phyloP scores from a whole-genome alignment of 495 filamentous ascomycete species.

The Podospora pseudopauciseta region DNA sequence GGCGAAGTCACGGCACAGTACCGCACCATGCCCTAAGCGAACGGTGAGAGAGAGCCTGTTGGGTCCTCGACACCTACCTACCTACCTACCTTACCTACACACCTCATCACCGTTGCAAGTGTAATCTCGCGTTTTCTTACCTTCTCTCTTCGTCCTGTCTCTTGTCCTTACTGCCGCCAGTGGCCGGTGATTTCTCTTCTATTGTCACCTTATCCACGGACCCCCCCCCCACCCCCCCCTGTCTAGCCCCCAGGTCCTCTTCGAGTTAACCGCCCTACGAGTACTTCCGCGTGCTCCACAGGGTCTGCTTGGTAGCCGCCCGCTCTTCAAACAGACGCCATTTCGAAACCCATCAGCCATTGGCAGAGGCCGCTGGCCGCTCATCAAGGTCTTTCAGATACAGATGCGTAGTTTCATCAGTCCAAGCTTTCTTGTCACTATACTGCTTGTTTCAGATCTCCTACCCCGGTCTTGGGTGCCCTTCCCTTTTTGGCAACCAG shows the following conservation, averaged over 20 bases:
- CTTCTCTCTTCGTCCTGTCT: conserved; percentile 5
- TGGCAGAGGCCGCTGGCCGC: conserved; percentile 40
- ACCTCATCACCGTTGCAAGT: conserved; percentile 2
- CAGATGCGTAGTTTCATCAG: conserved; percentile 47
- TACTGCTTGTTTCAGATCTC: conserved; percentile 46
- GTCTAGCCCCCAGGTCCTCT: conserved; percentile 11
- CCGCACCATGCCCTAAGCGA: conserved; percentile 20
- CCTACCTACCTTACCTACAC: not conserved
- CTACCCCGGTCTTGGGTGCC: conserved; percentile 19
- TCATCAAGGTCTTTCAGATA: conserved; percentile 45
- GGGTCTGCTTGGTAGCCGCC: conserved; percentile 44
- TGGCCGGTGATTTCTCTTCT: not conserved
- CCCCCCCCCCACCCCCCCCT: conserved; percentile 1
- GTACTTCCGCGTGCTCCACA: conserved; percentile 22
- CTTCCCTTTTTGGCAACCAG: conserved; percentile 15
- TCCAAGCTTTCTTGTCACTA: conserved; percentile 34
- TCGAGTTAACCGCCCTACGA: conserved; percentile 43
- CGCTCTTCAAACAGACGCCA: conserved; percentile 49
- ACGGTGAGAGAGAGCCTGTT: conserved; percentile 2
- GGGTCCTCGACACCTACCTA: conserved; percentile 5
- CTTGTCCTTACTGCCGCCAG: not conserved
- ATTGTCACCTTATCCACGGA: conserved; percentile 4
- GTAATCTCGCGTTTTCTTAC: conserved; percentile 3
- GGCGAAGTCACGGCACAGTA: conserved; percentile 21
- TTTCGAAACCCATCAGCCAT: conserved; percentile 45